Base-by-base conservation (phyloP, 441 rosid species). In the Melastoma candidum region DNA sequence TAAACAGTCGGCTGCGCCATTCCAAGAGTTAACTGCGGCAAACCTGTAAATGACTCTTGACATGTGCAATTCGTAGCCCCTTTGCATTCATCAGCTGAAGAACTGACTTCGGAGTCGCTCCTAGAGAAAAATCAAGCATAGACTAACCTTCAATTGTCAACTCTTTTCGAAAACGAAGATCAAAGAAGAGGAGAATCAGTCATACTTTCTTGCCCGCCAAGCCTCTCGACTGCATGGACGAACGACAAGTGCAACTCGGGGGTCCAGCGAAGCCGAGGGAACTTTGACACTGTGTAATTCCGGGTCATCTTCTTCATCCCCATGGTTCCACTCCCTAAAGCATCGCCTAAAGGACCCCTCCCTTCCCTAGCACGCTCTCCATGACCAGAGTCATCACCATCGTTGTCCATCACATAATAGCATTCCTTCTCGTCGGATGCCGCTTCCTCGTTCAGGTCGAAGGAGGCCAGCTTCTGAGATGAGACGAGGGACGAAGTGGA, bases 1-100 rank as follows among this genome's bases (percentile, higher is more conserved):
- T 12, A 12, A 2, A 52, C 12, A 36, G 12, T 8, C 32, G 24
- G 2, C 14, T 7, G 11, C 29, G 44, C 2, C 4, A 36, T 8
- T 13, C 46, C 14, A 52, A 9, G 55, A 17, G 36, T 29, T 29
- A 29, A 29, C 36, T 6, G 3, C 46, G 13, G 8, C 11, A 13
- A 44, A 58, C 62, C 62, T 58, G 62, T 13, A 58, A 48, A 13
- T 58, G 62, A 43, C 62, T 58, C 54, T 58, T 58, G 17, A 58
- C 62, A 49, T 58, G 62, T n/a, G 51, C 44, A 24, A 58, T 49
- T 11, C 54, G 48, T 29, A 58, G 46, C 27, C 54, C 62, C 32
- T 49, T 58, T 47, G 43, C 62, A 24, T 48, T 48, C 62, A 58
- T 58, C 25, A 32, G 62, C 47, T 49, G 62, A 49, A 58, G 62